Base-by-base conservation (phyloP, 805 yeast species). In the Helenozyma rhizophorensis region DNA sequence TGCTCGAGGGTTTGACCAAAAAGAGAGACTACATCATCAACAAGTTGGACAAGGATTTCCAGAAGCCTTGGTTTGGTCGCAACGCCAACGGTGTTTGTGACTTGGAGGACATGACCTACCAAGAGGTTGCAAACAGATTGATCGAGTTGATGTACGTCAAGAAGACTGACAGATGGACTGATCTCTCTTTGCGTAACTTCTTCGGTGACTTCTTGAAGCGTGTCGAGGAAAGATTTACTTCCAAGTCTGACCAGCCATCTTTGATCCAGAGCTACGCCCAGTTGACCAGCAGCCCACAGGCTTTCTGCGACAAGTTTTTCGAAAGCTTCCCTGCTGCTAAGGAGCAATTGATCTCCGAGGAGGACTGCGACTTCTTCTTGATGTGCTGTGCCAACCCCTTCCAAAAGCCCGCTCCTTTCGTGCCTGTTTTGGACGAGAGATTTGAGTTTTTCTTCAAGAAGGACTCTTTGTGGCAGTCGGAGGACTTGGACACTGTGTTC, bases 401-500 rank as follows among this genome's bases (percentile, higher is more conserved):
- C 40, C 97, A 90, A 69, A 93, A 93, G 68, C 99, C 99, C 21
- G 96, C 88, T 57, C 98, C 98, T 44, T 93, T 93, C 50, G 89
- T 93, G 50, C 99, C 99, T 32, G 83, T 86, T 14, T 74, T 93
- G 60, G 96, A 93, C 57, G 94, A 86, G 47, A 83, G 86, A 70
- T 87, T 93, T 53, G 97, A 93, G 64, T 80, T 82, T 56, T 93
- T 84, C 76, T 93, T 93, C 78, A 93, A 93, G 79, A 93, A 93
- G 71, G 99, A 93, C 65, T 90, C 97, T 19, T 74, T 93, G 60
- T 93, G 98, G 98, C 99, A 93, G 74, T 84, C 96, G 15, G 97
- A 93, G 72, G 90, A 86, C 59, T 76, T 93, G 57, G 97, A 88
- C 60, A 85, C 97, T 39, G 97, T 93, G 56, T 89, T 86, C 46